These are phyloP conservation scores for Naganishia vaughanmartiniae DNA, from an alignment of 768 basidiomycete genomes.

Conservation along the genomic window DNA sequence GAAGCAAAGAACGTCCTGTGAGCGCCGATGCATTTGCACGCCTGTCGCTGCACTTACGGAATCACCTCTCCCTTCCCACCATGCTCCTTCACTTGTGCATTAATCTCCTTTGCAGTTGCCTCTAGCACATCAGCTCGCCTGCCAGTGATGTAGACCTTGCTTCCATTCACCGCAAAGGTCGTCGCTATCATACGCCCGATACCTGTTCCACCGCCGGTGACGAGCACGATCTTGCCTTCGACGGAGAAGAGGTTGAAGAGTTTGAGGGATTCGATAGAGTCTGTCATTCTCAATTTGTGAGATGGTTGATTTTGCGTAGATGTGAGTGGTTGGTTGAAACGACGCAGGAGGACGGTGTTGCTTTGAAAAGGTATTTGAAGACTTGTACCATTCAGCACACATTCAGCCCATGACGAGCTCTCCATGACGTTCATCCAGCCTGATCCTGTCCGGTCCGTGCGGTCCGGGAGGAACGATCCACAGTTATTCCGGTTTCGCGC, in stretches of 20 bases:
- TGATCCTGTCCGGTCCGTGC: too few relatives aligned
- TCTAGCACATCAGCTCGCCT: constrained; percentile 43
- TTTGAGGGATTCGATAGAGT: background rate
- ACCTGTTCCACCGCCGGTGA: constrained; percentile 48
- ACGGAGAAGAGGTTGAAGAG: constrained; percentile 43
- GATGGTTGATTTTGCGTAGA: background rate
- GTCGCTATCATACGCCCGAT: constrained; percentile 49
- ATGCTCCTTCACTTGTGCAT: constrained; percentile 32
- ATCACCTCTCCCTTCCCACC: constrained; percentile 37
- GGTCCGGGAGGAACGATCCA: too few relatives aligned
- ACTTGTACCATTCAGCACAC: too few relatives aligned
- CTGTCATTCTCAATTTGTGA: constrained; percentile 22
- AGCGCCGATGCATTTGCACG: background rate
- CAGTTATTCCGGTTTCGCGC: too few relatives aligned
- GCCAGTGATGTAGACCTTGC: constrained; percentile 51
- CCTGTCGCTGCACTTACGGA: constrained; percentile 31
- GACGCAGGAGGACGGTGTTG: too few relatives aligned
- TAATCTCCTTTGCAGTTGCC: constrained; percentile 38
- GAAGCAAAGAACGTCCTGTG: background rate
- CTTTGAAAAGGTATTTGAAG: too few relatives aligned
- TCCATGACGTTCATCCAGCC: too few relatives aligned
- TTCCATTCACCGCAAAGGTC: constrained; percentile 46
- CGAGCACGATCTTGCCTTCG: constrained; percentile 43
- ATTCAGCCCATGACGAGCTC: too few relatives aligned
- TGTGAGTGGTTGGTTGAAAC: too few relatives aligned